Base-by-base conservation (phyloP, 1,284 basidiomycete genomes). In the Leucoagaricus sp. region DNA sequence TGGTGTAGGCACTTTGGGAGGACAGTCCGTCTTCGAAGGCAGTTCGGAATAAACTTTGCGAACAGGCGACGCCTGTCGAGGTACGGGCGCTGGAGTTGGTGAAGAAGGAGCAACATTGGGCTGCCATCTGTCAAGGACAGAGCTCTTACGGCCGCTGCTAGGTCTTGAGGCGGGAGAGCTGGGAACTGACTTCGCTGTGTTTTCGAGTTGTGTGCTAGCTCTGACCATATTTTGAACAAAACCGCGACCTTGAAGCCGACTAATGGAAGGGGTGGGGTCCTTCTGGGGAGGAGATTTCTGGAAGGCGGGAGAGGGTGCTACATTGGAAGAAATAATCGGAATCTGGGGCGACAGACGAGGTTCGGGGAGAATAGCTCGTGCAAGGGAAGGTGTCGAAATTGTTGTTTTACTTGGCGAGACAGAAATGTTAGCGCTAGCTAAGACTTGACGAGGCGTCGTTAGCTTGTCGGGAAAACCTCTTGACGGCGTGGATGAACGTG, bases 151-250 rank as follows among this genome's bases (percentile, higher is more conserved):
- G 9, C 71, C 69, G 52, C 66, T 65, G 0, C 61, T 48, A 8
- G 70, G 64, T 17, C 69, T 71, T 44, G 63, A 57, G 52, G 73
- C 74, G 4, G 74, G 65, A 41, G 69, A 65, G 29, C 70, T 61
- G 12, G 72, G 67, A 34, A 68, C 64, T 12, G 72, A 57, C 38
- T 70, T 66, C 17, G 72, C 48, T 21, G 72, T 65, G 12, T 62
- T 67, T 60, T 81, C 78, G 3, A 85, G 67, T 59, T 81, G 74
- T 17, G 80, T 74, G 63, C 81, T 89, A 36, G 79, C 85, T 70
- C 87, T 85, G 29, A 93, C 86, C 74, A 91, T 84, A 62, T 81
- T 89, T 69, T 89, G 86, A 6, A 93, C 90, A 64, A 93, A 92
- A 1, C 90, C 90, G 42, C 90, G 83, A 6, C 91, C 91, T 64